Evolutionary conservation across 441 rosid genomes (phyloP).

Genomic region (Breynia disticha): DNA sequence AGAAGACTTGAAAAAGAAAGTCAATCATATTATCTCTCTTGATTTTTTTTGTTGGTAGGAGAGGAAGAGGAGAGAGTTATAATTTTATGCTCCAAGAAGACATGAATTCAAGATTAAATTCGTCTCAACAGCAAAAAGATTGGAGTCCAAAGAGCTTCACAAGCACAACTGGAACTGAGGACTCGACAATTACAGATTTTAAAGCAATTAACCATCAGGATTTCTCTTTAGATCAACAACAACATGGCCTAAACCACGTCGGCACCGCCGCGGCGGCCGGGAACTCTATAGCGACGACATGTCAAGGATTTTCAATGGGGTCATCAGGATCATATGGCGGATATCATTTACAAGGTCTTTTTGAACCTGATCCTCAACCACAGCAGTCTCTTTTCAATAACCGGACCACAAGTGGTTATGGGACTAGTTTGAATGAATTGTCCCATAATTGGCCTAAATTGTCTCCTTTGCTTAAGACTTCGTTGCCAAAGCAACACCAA

Average conservation of each 20-base stretch:
- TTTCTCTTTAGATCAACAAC: constrained; percentile 32
- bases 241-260: constrained; percentile 15
- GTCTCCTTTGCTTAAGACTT: constrained; percentile 30
- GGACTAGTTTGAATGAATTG: constrained; percentile 21
- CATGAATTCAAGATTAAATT: constrained; percentile 32
- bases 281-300: constrained; percentile 14
- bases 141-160: constrained; percentile 38
- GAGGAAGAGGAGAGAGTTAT: constrained; percentile 27
- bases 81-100: constrained; percentile 35
- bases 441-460: constrained; percentile 4
- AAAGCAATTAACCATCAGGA: constrained; percentile 31
- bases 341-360: constrained; percentile 39
- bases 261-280: constrained; percentile 17
- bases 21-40: background rate
- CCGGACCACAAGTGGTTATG: constrained; percentile 32
- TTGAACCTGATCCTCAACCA: constrained; percentile 39
- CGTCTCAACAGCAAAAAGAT: constrained; percentile 33
- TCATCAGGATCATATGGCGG: constrained; percentile 33
- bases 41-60: constrained; percentile 11
- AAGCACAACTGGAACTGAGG: constrained; percentile 17
- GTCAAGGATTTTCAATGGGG: constrained; percentile 21
- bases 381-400: constrained; percentile 33
- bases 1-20: background rate
- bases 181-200: constrained; percentile 25
- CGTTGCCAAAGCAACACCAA: constrained; percentile 26